Percentiles rank a stretch among this genome's conserved stretches.
Evolutionary conservation across 176 grass and related monocot species (phyloP).

Genomic region (Oryza coarctata): DNA sequence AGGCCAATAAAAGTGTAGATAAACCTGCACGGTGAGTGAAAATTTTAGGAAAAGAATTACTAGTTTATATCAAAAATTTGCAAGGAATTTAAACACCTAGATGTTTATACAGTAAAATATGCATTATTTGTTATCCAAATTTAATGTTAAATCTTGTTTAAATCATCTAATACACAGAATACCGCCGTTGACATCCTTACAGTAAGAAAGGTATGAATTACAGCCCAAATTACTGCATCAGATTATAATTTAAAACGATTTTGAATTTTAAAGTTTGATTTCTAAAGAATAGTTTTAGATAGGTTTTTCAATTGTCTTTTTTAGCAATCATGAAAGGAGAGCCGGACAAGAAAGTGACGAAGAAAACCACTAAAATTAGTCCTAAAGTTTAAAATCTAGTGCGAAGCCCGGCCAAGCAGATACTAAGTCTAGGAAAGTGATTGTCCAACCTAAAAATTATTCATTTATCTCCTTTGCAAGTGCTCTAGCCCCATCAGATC

Average conservation of each 20-base stretch:
- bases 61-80: neutral
- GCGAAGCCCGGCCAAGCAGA: neutral
- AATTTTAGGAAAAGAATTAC: neutral
- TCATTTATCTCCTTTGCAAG: slow-evolving; percentile 9
- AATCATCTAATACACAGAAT: neutral
- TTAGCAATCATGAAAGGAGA: neutral
- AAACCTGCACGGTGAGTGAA: slow-evolving; percentile 62
- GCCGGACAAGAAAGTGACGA: neutral
- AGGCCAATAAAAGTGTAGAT: slow-evolving; percentile 77
- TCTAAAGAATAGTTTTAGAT: neutral
- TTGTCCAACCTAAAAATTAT: slow-evolving; percentile 21
- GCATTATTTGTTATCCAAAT: neutral
- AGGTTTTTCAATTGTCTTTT: neutral
- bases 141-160: neutral
- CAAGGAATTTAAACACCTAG: neutral
- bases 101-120: neutral
- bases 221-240: neutral
- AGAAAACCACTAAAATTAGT: neutral
- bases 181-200: neutral
- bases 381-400: neutral
- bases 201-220: neutral
- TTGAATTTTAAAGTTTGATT: neutral
- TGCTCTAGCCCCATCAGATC: slow-evolving; percentile 20
- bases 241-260: neutral
- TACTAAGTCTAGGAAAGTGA: slow-evolving; percentile 36